Evolutionary conservation across 2,329 filamentous ascomycete genomes (phyloP).

Genomic region (Mollisia scopiformis): DNA sequence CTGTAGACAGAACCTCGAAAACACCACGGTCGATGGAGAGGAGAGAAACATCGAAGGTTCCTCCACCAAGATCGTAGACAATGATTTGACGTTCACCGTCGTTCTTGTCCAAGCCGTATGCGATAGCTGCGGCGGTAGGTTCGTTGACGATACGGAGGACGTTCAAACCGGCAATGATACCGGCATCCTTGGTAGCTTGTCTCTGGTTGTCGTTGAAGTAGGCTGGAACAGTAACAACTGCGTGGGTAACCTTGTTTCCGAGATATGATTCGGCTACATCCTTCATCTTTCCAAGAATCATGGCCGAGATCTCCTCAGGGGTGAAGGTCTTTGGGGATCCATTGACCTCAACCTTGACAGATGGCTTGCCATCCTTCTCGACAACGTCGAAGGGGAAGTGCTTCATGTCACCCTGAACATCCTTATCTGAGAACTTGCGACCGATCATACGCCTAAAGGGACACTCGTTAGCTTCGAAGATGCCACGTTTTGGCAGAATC

Average conservation of each 20-base stretch:
- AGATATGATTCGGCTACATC: conserved; percentile 79
- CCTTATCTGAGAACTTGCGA: conserved; percentile 81
- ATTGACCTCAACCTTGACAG: conserved; percentile 74
- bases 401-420: conserved; percentile 93
- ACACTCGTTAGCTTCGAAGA: conserved; percentile 1
- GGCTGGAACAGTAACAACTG: conserved; percentile 91
- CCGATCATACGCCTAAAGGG: conserved; percentile 77
- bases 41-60: conserved; percentile 93
- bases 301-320: conserved; percentile 79
- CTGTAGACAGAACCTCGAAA: conserved; percentile 92
- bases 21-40: conserved; percentile 90
- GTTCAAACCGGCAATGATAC: conserved; percentile 88
- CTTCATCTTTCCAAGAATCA: conserved; percentile 86
- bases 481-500: conserved; percentile 8
- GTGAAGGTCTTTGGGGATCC: conserved; percentile 73
- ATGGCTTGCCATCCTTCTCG: conserved; percentile 87
- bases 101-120: conserved; percentile 90
- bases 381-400: conserved; percentile 97
- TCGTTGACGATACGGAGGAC: conserved; percentile 97
- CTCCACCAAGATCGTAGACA: conserved; percentile 92
- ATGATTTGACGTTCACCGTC: conserved; percentile 85
- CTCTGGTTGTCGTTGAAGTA: conserved; percentile 99
- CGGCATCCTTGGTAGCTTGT: conserved; percentile 95
- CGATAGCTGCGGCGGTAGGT: conserved; percentile 92
- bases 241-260: conserved; percentile 82